Base-by-base conservation (phyloP, 306 rosid species). In the Rosa persica region DNA sequence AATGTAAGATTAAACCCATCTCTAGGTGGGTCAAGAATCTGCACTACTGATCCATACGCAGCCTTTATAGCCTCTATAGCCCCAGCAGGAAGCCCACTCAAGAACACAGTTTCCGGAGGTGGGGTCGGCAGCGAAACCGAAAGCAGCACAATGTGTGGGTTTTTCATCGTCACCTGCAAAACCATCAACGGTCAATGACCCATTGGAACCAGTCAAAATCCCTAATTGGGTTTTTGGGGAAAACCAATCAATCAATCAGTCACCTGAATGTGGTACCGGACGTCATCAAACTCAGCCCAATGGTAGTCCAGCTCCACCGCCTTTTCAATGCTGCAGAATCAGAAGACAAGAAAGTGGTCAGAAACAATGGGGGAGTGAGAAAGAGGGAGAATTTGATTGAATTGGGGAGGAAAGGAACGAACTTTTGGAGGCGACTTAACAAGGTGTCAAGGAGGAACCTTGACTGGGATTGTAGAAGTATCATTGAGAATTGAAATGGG, bases 1-100 rank as follows among this genome's bases (percentile, higher is more conserved):
- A 95, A 83, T 16, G 99, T 93, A 55, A 95, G 97, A 90, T 95
- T 95, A 85, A 91, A 93, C 78, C 98, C 99, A 82, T 95, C 99
- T 82, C 96, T 90, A 43, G 98, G 98, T 78, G 98, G 99, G 76
- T 95, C 99, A 77, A 92, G 93, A 86, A 95, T 93, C 81, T 95
- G 98, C 72, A 91, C 90, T 67, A 83, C 67, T 67, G 54, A 80
- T 36, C 93, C 96, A 80, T 95, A 95, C 38, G 97, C 83, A 81
- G 93, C 86, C 79, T 95, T 95, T 49, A 95, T 89, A 78, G 98
- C 98, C 86, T 95, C 98, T 72, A 93, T 88, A 76, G 98, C 97
- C 80, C 99, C 99, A 81, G 82, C 85, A 12, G 98, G 99, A 76
- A 93, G 96, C 38, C 98, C 97, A 60, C 87, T 72, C 20, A 79